Base-by-base conservation (phyloP, 2,329 filamentous ascomycete genomes). In the Calonectria hawksworthii region DNA sequence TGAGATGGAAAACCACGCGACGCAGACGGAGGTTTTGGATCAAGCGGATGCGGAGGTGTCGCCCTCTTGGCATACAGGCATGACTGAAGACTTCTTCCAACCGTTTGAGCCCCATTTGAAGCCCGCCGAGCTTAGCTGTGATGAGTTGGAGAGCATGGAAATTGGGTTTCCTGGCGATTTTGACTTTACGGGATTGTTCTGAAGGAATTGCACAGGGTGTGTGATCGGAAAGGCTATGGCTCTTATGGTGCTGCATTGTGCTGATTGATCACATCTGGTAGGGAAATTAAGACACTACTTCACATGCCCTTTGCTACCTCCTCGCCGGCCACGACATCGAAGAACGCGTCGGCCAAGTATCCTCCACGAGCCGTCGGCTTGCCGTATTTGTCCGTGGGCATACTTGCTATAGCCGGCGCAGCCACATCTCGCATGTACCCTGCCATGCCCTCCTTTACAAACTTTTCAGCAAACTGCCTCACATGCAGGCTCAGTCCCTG, bases 21-120 rank as follows among this genome's bases (percentile, higher is more conserved):
- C 36, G 1, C 21, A 28, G 5, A 21, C 34, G 9, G 56, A 63
- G 23, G 23, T 10, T 41, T 28, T 63, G 14, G 16, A 63, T 16
- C 56, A 41, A 13, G 23, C 23, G 23, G 56, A 63, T 63, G 56
- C 34, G 8, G 56, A 63, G 26, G 56, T 63, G n/a, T 63, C 56
- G 9, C 56, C 56, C 11, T 63, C 56, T 28, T 63, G 56, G 56
- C 56, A 63, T 26, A 63, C 56, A 30, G 56, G 56, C 23, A 63
- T 63, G 56, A 63, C 56, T 2, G 56, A 63, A 34, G 56, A 63
- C 13, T 63, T 63, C 16, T 63, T 63, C 23, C 56, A 63, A 7
- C 56, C 56, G 11, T 63, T 63, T 26, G 56, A 63, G 8, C 56
- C 56, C 21, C 56, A 63, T 63, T 21, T 63, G 23, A 63, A 63